Conservation (phyloP, 164 flowering plant genomes). For the Akebia trifoliata region DNA sequence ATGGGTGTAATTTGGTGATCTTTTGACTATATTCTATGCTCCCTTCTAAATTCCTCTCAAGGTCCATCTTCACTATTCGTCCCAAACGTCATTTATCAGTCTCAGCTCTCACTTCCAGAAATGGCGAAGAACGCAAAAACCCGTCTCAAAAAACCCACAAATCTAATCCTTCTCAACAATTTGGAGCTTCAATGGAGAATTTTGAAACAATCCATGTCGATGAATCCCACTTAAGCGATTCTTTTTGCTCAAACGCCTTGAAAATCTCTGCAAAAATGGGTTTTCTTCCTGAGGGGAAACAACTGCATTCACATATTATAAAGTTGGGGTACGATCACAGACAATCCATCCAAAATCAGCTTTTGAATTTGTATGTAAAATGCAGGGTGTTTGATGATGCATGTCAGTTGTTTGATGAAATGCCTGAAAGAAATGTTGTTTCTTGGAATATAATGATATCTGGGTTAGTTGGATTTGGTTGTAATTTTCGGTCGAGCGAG, state of each 20-base stretch:
- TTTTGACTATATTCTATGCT: slow-evolving; percentile 2
- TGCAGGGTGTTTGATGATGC: slow-evolving; percentile 32
- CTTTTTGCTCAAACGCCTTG: slow-evolving; percentile 27
- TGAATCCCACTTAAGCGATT: slow-evolving; percentile 12
- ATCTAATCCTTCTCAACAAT: slow-evolving; percentile 1
- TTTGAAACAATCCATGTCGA: slow-evolving; percentile 12
- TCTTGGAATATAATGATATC: slow-evolving; percentile 56
- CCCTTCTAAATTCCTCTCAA: background rate
- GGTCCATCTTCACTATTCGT: background rate
- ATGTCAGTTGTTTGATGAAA: slow-evolving; percentile 46
- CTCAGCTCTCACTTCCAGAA: background rate
- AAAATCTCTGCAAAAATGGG: slow-evolving; percentile 32
- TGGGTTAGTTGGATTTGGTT: slow-evolving; percentile 20
- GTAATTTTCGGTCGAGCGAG: background rate
- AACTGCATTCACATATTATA: slow-evolving; percentile 31
- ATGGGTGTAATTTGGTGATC: no score
- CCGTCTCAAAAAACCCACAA: slow-evolving; percentile 7
- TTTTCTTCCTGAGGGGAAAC: slow-evolving; percentile 33
- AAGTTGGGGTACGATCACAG: slow-evolving; percentile 26
- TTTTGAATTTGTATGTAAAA: slow-evolving; percentile 38
- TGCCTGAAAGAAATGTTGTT: slow-evolving; percentile 43
- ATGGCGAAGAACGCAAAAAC: slow-evolving; percentile 3
- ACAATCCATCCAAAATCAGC: slow-evolving; percentile 36
- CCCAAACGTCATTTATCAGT: slow-evolving; percentile 9
- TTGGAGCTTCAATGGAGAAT: background rate